These are phyloP conservation scores for Populus hybrid DNA, from an alignment of 441 rosid genomes.

Conservation along the genomic window DNA sequence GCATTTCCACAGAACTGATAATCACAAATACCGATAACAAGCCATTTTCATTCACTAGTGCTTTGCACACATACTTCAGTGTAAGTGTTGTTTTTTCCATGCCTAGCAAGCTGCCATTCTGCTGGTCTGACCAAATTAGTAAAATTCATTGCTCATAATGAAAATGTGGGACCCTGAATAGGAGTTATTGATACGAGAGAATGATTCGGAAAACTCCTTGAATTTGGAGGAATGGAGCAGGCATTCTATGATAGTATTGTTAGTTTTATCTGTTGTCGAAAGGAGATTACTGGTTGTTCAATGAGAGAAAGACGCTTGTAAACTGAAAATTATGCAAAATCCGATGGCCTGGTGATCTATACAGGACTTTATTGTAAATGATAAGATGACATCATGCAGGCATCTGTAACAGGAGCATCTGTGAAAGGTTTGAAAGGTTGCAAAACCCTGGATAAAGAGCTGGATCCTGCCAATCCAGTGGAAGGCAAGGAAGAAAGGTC, in stretches of 20 bases:
- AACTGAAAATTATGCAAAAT: neutral
- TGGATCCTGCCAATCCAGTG: constrained; percentile 80
- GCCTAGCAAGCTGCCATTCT: constrained; percentile 10
- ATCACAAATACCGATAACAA: constrained; percentile 71
- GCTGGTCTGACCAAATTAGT: constrained; percentile 1
- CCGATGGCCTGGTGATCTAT: neutral
- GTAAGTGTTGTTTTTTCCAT: constrained; percentile 33
- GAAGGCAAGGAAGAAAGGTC: constrained; percentile 91
- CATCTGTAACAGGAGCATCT: constrained; percentile 69
- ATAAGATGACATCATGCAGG: constrained; percentile 44
- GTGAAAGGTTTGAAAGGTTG: constrained; percentile 86
- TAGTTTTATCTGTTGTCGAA: neutral
- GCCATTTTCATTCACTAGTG: constrained; percentile 77
- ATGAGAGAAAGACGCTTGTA: neutral
- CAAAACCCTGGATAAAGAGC: constrained; percentile 85
- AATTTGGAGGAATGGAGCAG: neutral
- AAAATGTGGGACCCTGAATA: neutral
- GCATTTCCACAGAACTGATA: constrained; percentile 75
- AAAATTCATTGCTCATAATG: neutral
- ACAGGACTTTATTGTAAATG: constrained; percentile 3
- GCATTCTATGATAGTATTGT: neutral
- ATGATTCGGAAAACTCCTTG: neutral
- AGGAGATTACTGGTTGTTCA: neutral
- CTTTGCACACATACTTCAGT: constrained; percentile 86
- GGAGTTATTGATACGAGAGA: neutral